Evolutionary conservation across 441 rosid genomes (phyloP), one percentile per base, ranked within the genome.

Genomic region (Kokia cookei): DNA sequence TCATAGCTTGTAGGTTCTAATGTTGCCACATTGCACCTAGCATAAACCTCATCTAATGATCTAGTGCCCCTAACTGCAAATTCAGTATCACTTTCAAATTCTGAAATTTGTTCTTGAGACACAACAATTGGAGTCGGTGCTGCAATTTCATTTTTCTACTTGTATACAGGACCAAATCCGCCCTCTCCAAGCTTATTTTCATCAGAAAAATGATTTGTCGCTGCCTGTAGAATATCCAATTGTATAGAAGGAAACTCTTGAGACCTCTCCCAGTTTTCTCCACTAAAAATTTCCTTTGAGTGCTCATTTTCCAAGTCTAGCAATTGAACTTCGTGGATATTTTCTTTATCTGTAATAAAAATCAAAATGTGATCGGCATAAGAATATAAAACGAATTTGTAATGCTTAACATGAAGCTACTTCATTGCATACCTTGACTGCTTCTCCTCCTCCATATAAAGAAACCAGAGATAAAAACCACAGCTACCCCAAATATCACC

Each of bases 161-260:
- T 82, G 76, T 80, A 89, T 51, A 89, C 92, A 64, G 76, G 81
- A 50, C 90, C 87, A 75, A 87, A 89, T 75, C 93, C 90, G 14
- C 94, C 92, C 35, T 43, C 75, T 45, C 91, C 92, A 37, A 90
- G 75, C 78, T 82, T 83, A 74, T 86, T 86, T 27, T 64, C 76
- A 5, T 73, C 73, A 35, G 78, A 75, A 62, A 88, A 88, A 40
- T 78, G 78, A 14, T 83, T 42, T 5, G 90, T 86, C 3, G 80
- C 77, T 12, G 66, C 71, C 0, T 27, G 1, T 17, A 58, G 22
- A 0, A 43, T 32, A 13, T 50, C 60, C 29, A 78, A 66, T 0
- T 50, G 82, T 17, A 80, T 48, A 6, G 50, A 4, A 47, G 78
- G 75, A 7, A 73, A 54, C 48, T 74, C 80, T 13, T 81, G 69